Base-by-base conservation (phyloP, 169 alveolate species). In the Nephromyces sp. region DNA sequence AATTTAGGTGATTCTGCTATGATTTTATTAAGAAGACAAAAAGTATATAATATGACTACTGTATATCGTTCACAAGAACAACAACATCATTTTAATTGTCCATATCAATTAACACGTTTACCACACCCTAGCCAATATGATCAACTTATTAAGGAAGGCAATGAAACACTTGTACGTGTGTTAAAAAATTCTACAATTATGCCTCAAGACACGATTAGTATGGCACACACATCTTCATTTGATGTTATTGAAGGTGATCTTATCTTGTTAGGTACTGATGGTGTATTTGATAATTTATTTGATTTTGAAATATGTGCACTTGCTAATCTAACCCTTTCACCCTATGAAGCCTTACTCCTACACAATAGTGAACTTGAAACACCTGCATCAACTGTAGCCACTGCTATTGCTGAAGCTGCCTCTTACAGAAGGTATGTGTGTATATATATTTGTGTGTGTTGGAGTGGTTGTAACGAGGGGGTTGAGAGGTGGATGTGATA, bases 51-150 rank as follows among this genome's bases (percentile, higher is more conserved):
- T 25, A 73, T 73, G 79, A 65, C 79, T 25, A 66, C 74, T 52
- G 73, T 61, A 1, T 52, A 62, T 25, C 43, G 79, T 6, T 62
- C 91, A 21, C 69, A 68, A 5, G 92, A 77, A 62, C 92, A 88
- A 68, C 89, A 87, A 51, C 93, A 88, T 35, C 78, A 85, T 21
- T 88, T 88, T 80, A 88, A 88, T 74, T 80, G 87, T 24, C 93
- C 93, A n/a, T 87, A 52, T 65, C 91, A 88, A 68, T 69, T 88
- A 6, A 51, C 89, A 35, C 72, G 83, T 5, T 73, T 88, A 53
- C 93, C 93, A 3, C 70, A 66, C 8, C 70, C 66, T 3, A 76
- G 78, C 43, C 85, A 87, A 29, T 74, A 76, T 30, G 79, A 72
- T 3, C 30, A 21, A 53, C 85, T 86, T 3, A 62, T 64, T 0